These are phyloP conservation scores for Colletotrichum eremochloae DNA, from an alignment of 2,329 filamentous ascomycete genomes.

Conservation along the genomic window DNA sequence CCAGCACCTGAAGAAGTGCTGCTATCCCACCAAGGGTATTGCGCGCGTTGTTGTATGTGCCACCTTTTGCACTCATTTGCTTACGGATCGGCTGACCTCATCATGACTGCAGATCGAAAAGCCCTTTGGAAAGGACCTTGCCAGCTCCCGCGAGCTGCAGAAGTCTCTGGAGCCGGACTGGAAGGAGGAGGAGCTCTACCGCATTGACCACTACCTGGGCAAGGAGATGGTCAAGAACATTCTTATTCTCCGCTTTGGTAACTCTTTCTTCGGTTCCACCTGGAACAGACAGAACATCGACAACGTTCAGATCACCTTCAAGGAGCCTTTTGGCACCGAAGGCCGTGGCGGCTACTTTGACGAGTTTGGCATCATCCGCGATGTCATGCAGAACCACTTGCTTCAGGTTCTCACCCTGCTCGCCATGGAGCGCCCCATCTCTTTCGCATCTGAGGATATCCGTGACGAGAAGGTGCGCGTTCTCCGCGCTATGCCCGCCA, in stretches of 20 bases:
- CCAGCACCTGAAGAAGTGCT: slow-evolving; percentile 96
- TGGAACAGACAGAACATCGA: slow-evolving; percentile 99
- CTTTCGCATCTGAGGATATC: slow-evolving; percentile 97
- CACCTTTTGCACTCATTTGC: neutral
- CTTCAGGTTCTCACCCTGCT: slow-evolving; percentile 96
- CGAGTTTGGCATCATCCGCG: slow-evolving; percentile 98
- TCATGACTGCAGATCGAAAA: slow-evolving; percentile 83
- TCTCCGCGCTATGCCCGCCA: slow-evolving; percentile 90
- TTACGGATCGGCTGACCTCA: slow-evolving; percentile 13
- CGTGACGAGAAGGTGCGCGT: slow-evolving; percentile 99
- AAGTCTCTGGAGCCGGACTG: slow-evolving; percentile 96
- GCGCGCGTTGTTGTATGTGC: slow-evolving; percentile 88
- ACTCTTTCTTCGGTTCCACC: slow-evolving; percentile 97
- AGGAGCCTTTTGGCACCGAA: slow-evolving; percentile 98
- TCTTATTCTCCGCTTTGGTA: slow-evolving; percentile 95
- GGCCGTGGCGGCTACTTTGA: slow-evolving; percentile 99
- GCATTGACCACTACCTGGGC: slow-evolving; percentile 98
- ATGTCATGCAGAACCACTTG: slow-evolving; percentile 99
- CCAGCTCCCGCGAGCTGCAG: slow-evolving; percentile 93
- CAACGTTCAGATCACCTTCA: slow-evolving; percentile 99
- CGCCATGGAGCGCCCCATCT: slow-evolving; percentile 98
- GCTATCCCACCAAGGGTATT: slow-evolving; percentile 92
- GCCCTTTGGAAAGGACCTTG: slow-evolving; percentile 97
- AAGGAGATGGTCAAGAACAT: slow-evolving; percentile 99
- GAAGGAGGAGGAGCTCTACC: slow-evolving; percentile 99